phyloP scores from a whole-genome alignment of 2,329 filamentous ascomycete species.

The Fusarium protoensiforme region DNA sequence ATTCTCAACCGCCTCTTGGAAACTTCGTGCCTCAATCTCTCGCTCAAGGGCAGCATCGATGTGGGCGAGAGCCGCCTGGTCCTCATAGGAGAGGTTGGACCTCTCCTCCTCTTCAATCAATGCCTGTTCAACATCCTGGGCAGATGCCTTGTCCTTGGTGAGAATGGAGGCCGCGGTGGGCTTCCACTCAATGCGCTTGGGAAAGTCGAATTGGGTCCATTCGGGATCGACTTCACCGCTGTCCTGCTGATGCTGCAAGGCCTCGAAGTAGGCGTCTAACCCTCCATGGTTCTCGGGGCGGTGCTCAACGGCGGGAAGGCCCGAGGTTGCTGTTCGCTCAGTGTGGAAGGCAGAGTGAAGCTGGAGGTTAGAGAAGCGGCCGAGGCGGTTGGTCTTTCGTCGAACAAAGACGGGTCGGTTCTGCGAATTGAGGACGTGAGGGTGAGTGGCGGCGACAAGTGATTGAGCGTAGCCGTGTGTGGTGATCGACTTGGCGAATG shows the following conservation, averaged over 20 bases:
- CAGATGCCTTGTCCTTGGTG: slow-evolving; percentile 67
- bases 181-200: slow-evolving; percentile 91
- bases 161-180: slow-evolving; percentile 66
- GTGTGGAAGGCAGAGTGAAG: slow-evolving; percentile 83
- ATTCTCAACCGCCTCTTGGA: slow-evolving; percentile 58
- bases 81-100: slow-evolving; percentile 56
- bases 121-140: slow-evolving; percentile 46
- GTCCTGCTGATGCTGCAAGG: slow-evolving; percentile 82
- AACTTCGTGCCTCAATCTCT: slow-evolving; percentile 72
- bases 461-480: slow-evolving; percentile 98
- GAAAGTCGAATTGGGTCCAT: slow-evolving; percentile 92
- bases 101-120: slow-evolving; percentile 50
- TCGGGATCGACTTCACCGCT: slow-evolving; percentile 76
- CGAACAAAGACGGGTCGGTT: slow-evolving; percentile 72
- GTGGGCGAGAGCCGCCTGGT: slow-evolving; percentile 75
- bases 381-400: slow-evolving; percentile 65
- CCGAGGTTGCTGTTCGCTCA: slow-evolving; percentile 60
- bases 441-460: slow-evolving; percentile 92
- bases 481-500: slow-evolving; percentile 87
- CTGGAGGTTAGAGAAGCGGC: slow-evolving; percentile 66
- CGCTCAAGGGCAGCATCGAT: slow-evolving; percentile 87
- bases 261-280: slow-evolving; percentile 91
- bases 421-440: slow-evolving; percentile 79
- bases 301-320: slow-evolving; percentile 60
- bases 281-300: slow-evolving; percentile 71